A percentile compares a stretch with the other conserved stretches of the same genome.
These are phyloP conservation scores for Aspergillus ellipticus DNA, from an alignment of 495 filamentous ascomycete genomes.

Conservation along the genomic window DNA sequence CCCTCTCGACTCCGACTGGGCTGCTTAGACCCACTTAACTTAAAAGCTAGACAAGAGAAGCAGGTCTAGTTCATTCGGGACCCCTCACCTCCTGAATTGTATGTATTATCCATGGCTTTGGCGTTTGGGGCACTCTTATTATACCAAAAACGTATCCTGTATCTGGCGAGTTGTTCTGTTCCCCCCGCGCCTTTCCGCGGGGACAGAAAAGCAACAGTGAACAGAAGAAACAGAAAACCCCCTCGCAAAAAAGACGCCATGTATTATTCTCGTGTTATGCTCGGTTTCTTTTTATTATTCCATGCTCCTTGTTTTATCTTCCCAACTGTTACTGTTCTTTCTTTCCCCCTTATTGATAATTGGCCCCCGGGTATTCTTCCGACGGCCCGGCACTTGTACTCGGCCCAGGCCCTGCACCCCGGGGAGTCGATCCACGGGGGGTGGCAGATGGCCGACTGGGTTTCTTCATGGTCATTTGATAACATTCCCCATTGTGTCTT, in stretches of 20 bases:
- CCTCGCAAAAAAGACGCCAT: constrained; percentile 12
- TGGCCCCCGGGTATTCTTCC: neutral
- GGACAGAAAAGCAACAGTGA: constrained; percentile 10
- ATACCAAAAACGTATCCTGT: constrained; percentile 25
- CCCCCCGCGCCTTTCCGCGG: neutral
- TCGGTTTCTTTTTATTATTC: constrained; percentile 13
- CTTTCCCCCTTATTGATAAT: constrained; percentile 5
- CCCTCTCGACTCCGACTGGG: constrained; percentile 60
- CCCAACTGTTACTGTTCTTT: constrained; percentile 1
- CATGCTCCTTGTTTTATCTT: constrained; percentile 8
- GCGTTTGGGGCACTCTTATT: constrained; percentile 37
- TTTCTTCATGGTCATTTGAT: neutral
- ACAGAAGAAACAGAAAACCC: constrained; percentile 10
- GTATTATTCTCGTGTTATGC: constrained; percentile 14
- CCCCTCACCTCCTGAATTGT: constrained; percentile 24
- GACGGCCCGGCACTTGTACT: neutral
- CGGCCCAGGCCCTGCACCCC: neutral
- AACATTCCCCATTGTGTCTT: neutral
- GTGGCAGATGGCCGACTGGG: neutral
- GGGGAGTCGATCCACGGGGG: neutral
- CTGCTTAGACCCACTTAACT: constrained; percentile 30
- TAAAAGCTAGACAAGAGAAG: neutral
- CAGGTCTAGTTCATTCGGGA: neutral
- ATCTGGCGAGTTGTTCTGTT: constrained; percentile 14
- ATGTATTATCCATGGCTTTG: constrained; percentile 38